Conservation (phyloP, 176 grass and related monocot genomes). For the Chloris gayana region DNA sequence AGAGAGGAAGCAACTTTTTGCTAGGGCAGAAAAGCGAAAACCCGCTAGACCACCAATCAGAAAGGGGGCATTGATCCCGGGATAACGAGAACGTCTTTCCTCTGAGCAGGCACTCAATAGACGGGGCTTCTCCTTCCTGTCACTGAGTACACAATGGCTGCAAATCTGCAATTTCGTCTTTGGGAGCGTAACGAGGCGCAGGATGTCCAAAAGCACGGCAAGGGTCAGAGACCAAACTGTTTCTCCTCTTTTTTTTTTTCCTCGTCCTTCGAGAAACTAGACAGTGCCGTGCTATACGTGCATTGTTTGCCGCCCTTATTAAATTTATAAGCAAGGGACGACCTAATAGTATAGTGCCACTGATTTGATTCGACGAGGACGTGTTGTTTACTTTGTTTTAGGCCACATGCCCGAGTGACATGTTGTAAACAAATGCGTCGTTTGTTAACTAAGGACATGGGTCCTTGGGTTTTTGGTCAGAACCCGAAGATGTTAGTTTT, state of each 20-base stretch:
- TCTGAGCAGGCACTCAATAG: too few relatives aligned
- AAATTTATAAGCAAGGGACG: neutral
- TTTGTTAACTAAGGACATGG: neutral
- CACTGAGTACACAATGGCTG: neutral
- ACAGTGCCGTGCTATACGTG: constrained; percentile 5
- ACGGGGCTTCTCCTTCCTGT: too few relatives aligned
- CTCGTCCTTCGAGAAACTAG: neutral
- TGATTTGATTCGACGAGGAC: neutral
- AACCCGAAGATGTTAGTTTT: neutral
- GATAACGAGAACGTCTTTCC: neutral
- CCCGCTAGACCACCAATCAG: neutral
- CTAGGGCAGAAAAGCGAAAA: neutral
- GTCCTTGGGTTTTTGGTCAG: neutral
- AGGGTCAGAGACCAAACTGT: neutral
- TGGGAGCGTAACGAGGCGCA: neutral
- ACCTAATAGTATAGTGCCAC: neutral
- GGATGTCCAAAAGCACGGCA: constrained; percentile 26
- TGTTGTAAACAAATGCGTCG: neutral
- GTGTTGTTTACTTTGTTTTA: constrained; percentile 20
- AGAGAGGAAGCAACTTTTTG: neutral
- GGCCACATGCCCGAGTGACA: constrained; percentile 18
- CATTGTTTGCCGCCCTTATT: neutral
- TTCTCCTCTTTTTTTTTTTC: neutral
- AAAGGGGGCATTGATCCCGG: neutral
- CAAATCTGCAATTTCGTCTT: neutral